Evolutionary conservation across 768 basidiomycete genomes (phyloP).

Genomic region (Boletus pseudopeckii): DNA sequence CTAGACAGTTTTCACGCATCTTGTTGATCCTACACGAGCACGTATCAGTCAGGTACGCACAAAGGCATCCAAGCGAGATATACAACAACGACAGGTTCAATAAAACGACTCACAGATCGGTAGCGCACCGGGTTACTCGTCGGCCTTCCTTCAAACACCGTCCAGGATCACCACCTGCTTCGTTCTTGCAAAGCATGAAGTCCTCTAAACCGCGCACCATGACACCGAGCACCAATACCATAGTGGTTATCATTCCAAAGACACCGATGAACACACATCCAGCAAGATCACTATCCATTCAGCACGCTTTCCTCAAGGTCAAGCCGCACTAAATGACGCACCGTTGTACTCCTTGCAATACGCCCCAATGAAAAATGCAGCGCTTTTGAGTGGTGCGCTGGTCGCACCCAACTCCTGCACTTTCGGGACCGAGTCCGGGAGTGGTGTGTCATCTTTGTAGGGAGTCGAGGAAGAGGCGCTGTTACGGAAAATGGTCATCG

Average conservation of each 20-base stretch:
- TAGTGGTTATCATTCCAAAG: neutral
- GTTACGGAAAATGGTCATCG: conserved; percentile 53
- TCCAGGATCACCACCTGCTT: conserved; percentile 75
- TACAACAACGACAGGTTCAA: neutral
- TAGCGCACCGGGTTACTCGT: conserved; percentile 92
- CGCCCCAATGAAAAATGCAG: conserved; percentile 94
- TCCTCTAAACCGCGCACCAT: conserved; percentile 56
- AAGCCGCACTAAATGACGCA: conserved; percentile 37
- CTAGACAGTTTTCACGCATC: conserved; percentile 87
- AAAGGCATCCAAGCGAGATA: neutral
- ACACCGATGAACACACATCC: neutral
- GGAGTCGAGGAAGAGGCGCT: conserved; percentile 46
- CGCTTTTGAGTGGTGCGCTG: conserved; percentile 92
- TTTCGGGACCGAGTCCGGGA: conserved; percentile 64
- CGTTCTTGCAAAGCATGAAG: conserved; percentile 97
- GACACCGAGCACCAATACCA: neutral
- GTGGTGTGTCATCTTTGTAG: conserved; percentile 63
- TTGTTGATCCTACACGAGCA: conserved; percentile 67
- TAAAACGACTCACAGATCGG: conserved; percentile 70
- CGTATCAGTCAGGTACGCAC: neutral
- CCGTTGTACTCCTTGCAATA: conserved; percentile 97
- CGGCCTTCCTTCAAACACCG: conserved; percentile 96
- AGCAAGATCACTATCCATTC: neutral
- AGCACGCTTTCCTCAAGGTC: conserved; percentile 1
- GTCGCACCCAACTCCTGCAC: conserved; percentile 87